A percentile compares a stretch with the other conserved stretches of the same genome.
phyloP scores from a whole-genome alignment of 2,329 filamentous ascomycete species.

The Paracamarosporium sp. region DNA sequence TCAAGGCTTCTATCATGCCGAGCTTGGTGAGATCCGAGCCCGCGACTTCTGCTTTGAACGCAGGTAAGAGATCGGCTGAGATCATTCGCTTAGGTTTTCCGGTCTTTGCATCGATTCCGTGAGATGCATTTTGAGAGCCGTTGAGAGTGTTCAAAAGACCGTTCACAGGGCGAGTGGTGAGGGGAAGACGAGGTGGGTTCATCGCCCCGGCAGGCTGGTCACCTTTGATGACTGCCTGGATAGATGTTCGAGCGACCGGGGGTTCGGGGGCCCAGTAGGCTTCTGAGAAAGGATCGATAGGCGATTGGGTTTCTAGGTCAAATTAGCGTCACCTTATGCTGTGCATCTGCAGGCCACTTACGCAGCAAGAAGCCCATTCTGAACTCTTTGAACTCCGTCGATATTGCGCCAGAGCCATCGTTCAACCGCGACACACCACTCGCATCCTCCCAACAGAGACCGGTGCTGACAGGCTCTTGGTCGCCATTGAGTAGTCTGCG shows the following conservation, averaged over 20 bases:
- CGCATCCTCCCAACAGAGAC: conserved; percentile 81
- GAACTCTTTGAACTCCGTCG: conserved; percentile 64
- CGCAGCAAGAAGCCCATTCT: conserved; percentile 77
- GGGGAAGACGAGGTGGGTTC: conserved; percentile 51
- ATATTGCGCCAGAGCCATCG: conserved; percentile 53
- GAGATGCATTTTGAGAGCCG: conserved; percentile 17
- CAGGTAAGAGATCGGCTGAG: conserved; percentile 64
- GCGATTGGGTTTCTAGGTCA: conserved; percentile 49
- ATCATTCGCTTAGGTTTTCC: conserved; percentile 57
- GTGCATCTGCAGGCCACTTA: conserved; percentile 49
- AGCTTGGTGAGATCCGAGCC: conserved; percentile 76
- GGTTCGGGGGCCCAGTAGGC: conserved; percentile 71
- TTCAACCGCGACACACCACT: conserved; percentile 50
- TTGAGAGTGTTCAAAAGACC: conserved; percentile 42
- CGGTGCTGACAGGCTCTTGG: conserved; percentile 78
- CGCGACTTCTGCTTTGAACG: conserved; percentile 74
- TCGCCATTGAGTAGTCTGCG: conserved; percentile 67
- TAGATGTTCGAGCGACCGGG: conserved; percentile 14
- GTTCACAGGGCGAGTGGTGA: conserved; percentile 47
- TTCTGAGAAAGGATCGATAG: conserved; percentile 86
- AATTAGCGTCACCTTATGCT: conserved; percentile 16
- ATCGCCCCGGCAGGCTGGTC: conserved; percentile 32
- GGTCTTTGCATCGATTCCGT: conserved; percentile 34
- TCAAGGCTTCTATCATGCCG: conserved; percentile 76
- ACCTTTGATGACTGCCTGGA: conserved; percentile 21